These are phyloP conservation scores for Podaxis sp. DNA, from an alignment of 768 basidiomycete genomes.

Conservation along the genomic window DNA sequence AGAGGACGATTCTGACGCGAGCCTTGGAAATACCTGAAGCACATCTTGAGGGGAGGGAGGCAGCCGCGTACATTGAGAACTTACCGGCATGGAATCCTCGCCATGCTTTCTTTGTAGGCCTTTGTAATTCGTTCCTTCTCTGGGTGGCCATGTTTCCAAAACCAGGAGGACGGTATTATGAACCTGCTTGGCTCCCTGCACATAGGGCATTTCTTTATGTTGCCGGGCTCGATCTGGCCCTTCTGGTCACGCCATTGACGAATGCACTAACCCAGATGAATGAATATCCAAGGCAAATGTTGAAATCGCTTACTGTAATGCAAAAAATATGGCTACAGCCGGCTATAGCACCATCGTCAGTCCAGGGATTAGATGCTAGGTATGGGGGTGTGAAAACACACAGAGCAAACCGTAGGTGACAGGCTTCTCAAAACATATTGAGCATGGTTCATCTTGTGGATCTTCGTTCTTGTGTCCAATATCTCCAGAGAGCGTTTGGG, in stretches of 20 bases:
- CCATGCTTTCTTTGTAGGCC: slow-evolving; percentile 74
- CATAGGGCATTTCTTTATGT: slow-evolving; percentile 77
- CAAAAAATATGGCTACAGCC: slow-evolving; percentile 83
- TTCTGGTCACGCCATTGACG: slow-evolving; percentile 72
- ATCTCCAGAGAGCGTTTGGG: slow-evolving; percentile 18
- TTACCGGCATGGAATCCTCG: slow-evolving; percentile 65
- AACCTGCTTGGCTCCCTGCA: slow-evolving; percentile 69
- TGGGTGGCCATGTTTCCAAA: slow-evolving; percentile 52
- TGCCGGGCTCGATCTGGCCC: slow-evolving; percentile 53
- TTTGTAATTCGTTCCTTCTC: slow-evolving; percentile 52
- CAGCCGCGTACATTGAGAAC: slow-evolving; percentile 20
- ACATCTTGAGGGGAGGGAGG: background rate
- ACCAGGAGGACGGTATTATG: slow-evolving; percentile 72
- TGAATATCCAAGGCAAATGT: background rate
- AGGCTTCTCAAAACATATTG: slow-evolving; percentile 77
- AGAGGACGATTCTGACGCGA: slow-evolving; percentile 49
- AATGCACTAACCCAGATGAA: slow-evolving; percentile 56
- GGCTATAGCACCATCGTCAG: slow-evolving; percentile 33
- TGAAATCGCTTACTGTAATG: slow-evolving; percentile 47
- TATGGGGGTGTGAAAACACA: slow-evolving; percentile 28
- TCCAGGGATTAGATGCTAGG: background rate
- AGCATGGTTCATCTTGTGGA: slow-evolving; percentile 44
- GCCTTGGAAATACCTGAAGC: slow-evolving; percentile 58
- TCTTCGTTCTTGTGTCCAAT: slow-evolving; percentile 39
- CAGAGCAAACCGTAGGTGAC: slow-evolving; percentile 67